A percentile compares a stretch with the other conserved stretches of the same genome.
Evolutionary conservation across 352 stramenopile species (phyloP).

Genomic region (Pythium periplocum): DNA sequence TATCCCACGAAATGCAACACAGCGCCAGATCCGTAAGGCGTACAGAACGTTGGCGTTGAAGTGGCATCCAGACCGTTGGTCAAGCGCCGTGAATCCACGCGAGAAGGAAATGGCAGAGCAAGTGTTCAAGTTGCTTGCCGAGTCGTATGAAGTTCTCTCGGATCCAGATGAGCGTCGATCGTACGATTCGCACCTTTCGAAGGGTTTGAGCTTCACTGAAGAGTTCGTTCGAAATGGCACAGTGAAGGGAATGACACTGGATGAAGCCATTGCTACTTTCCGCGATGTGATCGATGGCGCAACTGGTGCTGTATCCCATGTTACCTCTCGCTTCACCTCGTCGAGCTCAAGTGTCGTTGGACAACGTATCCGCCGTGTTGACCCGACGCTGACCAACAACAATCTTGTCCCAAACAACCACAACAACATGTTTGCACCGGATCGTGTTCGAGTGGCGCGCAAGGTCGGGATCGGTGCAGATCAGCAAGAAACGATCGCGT

Average conservation of each 20-base stretch:
- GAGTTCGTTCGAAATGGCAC: slow-evolving; percentile 78
- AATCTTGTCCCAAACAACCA: slow-evolving; percentile 73
- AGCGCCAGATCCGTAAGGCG: slow-evolving; percentile 57
- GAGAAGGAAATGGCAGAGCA: slow-evolving; percentile 68
- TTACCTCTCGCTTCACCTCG: slow-evolving; percentile 57
- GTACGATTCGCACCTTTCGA: slow-evolving; percentile 61
- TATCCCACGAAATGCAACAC: slow-evolving; percentile 57
- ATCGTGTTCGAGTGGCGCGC: slow-evolving; percentile 64
- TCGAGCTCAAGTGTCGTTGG: slow-evolving; percentile 67
- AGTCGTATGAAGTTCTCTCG: slow-evolving; percentile 79
- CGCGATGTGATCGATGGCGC: slow-evolving; percentile 66
- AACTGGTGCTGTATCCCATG: slow-evolving; percentile 45
- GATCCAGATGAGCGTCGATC: slow-evolving; percentile 47
- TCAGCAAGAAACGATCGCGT: slow-evolving; percentile 63
- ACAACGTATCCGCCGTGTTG: slow-evolving; percentile 36
- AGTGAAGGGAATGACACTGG: slow-evolving; percentile 76
- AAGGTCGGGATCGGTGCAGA: slow-evolving; percentile 54
- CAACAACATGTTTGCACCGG: slow-evolving; percentile 72
- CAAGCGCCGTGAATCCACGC: slow-evolving; percentile 31
- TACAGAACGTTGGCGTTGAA: slow-evolving; percentile 80
- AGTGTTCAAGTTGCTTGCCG: slow-evolving; percentile 80
- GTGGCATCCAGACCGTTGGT: slow-evolving; percentile 83
- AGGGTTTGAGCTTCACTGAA: slow-evolving; percentile 46
- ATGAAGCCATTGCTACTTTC: slow-evolving; percentile 81
- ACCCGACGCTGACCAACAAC: slow-evolving; percentile 19